phyloP scores from a whole-genome alignment of 2,329 filamentous ascomycete genomes.

The Colletotrichum trifolii region DNA sequence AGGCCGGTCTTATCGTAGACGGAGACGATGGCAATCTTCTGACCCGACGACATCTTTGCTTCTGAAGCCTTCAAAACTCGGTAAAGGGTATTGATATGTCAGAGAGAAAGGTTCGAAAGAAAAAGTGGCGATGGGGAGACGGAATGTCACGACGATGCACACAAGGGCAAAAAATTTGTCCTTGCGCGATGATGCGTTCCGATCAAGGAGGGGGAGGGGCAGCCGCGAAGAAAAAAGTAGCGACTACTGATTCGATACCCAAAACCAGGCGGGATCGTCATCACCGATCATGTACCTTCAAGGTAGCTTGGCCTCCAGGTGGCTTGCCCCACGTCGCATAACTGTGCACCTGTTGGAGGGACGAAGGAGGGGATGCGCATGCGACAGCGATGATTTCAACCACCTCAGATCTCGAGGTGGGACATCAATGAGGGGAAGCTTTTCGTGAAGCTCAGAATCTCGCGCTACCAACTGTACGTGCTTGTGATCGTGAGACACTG shows the following conservation, averaged over 20 bases:
- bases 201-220: constrained; percentile 36
- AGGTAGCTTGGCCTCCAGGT: constrained; percentile 1
- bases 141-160: not conserved
- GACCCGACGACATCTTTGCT: constrained; percentile 45
- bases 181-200: constrained; percentile 34
- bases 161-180: constrained; percentile 28
- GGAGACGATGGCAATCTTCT: constrained; percentile 87
- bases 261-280: not conserved
- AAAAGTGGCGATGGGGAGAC: constrained; percentile 1
- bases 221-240: constrained; percentile 10
- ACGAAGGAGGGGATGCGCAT: constrained; percentile 9
- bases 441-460: not conserved
- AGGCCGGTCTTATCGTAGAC: constrained; percentile 99
- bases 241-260: constrained; percentile 21
- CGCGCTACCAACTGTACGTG: no score
- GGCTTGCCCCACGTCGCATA: constrained; percentile 30
- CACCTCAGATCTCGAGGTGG: constrained; percentile 1
- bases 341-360: not conserved
- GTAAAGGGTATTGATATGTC: constrained; percentile 13
- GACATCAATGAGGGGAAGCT: constrained; percentile 13
- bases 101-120: not conserved
- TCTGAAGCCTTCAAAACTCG: constrained; percentile 38
- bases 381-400: constrained; percentile 15
- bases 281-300: constrained; percentile 8
- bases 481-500: no score